Evolutionary conservation across 2,329 filamentous ascomycete genomes (phyloP), one percentile per base, ranked within the genome.

Genomic region (Eurotiales sp.): DNA sequence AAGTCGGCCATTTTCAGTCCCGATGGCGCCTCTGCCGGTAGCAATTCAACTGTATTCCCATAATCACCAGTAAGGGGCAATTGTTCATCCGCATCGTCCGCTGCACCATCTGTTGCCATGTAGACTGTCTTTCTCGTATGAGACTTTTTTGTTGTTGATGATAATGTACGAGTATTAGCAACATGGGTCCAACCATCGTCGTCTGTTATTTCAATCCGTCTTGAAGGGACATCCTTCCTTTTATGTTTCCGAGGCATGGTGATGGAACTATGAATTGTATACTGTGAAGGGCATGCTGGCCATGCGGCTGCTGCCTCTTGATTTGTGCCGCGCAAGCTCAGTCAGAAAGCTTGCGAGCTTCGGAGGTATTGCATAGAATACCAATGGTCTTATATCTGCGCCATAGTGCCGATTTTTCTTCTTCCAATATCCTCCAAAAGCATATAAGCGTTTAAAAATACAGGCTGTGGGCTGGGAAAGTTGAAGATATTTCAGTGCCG

Each of bases 181-280:
- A 75, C 63, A 56, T 74, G 72, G 21, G 72, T 73, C 72, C 72
- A 75, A 61, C 72, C 72, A 43, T 70, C 61, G 19, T 62, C 51
- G 57, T 70, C 70, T 46, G 65, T 67, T 48, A 73, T 55, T 61
- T 70, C 55, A 39, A 66, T 58, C 32, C 68, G 68, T 56, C 71
- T 72, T 41, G 61, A 25, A 44, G 47, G 52, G 37, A 21, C 55
- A 8, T 51, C 25, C 19, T 53, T 43, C n/a, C 48, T 51, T 50
- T 56, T 61, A 46, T 64, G 66, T 47, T 59, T 60, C 27, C 65
- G 64, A 3, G 59, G 56, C 23, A 59, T 66, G 53, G 69, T 67
- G n/a, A n/a, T 50, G 67, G 68, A 68, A 72, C 71, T 36, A 25
- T 55, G 53, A 25, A 40, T 17, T 37, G 34, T 4, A 37, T 37